A percentile compares a stretch with the other conserved stretches of the same genome.
These are phyloP conservation scores for Populus pruinosa DNA, from an alignment of 345 rosid species.

Conservation along the genomic window DNA sequence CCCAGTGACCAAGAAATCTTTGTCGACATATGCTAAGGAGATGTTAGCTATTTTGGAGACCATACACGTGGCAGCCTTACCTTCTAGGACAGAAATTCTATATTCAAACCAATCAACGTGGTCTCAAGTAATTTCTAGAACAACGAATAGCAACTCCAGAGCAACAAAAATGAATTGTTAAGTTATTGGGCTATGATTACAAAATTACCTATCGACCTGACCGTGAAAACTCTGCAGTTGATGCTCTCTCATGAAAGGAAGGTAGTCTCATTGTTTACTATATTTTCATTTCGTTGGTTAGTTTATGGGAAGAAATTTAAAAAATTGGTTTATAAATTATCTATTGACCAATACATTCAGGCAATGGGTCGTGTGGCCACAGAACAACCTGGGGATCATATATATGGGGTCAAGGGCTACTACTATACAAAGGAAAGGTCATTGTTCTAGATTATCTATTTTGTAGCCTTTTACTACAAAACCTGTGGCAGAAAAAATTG, in stretches of 20 bases:
- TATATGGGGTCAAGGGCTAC: background rate
- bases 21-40: no score
- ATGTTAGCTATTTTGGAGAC: no score
- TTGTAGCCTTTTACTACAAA: no score
- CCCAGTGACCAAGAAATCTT: no score
- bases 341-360: background rate
- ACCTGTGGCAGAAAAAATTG: no score
- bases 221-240: background rate
- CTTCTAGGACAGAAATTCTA: background rate
- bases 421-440: slow-evolving; percentile 4
- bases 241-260: background rate
- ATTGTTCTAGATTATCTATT: background rate
- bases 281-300: background rate
- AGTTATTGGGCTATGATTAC: background rate
- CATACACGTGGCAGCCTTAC: no score
- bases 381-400: slow-evolving; percentile 8
- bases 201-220: background rate
- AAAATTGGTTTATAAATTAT: no score
- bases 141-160: background rate
- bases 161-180: slow-evolving; percentile 2
- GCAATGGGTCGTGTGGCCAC: background rate
- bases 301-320: background rate
- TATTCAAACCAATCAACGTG: background rate
- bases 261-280: background rate
- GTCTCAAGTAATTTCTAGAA: background rate